Evolutionary conservation across 2,329 filamentous ascomycete genomes (phyloP).

Genomic region (Aphanoascus verrucosus): DNA sequence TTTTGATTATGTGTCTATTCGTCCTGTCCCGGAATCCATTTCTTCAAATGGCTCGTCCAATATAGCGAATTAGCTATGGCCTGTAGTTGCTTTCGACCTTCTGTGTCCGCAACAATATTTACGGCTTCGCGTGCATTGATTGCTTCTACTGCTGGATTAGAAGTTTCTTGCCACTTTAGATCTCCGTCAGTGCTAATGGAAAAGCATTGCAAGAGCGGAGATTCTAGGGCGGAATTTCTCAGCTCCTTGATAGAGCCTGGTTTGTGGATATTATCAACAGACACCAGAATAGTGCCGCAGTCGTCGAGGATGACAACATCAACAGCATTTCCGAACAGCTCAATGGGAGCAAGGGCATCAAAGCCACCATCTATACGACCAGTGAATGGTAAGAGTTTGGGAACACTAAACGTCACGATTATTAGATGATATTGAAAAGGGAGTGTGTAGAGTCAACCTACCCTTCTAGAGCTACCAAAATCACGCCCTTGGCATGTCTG

Average conservation of each 20-base stretch:
- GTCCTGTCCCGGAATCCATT: slow-evolving; percentile 23
- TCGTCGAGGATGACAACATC: slow-evolving; percentile 37
- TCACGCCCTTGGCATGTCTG: slow-evolving; percentile 19
- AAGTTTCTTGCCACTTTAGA: slow-evolving; percentile 22
- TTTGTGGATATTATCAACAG: slow-evolving; percentile 45
- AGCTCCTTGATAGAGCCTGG: slow-evolving; percentile 39
- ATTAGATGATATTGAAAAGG: neutral
- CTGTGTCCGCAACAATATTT: slow-evolving; percentile 18
- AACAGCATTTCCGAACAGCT: slow-evolving; percentile 55
- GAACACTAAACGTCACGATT: slow-evolving; percentile 40
- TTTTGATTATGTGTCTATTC: slow-evolving; percentile 16
- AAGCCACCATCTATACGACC: slow-evolving; percentile 44
- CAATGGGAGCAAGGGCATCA: slow-evolving; percentile 41
- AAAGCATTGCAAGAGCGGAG: slow-evolving; percentile 26
- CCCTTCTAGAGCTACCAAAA: slow-evolving; percentile 50
- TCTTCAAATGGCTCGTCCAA: slow-evolving; percentile 33
- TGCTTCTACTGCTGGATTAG: slow-evolving; percentile 17
- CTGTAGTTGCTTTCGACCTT: slow-evolving; percentile 27
- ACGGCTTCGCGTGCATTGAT: slow-evolving; percentile 27
- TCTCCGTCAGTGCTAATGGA: slow-evolving; percentile 17
- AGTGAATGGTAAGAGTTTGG: slow-evolving; percentile 58
- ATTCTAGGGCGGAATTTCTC: slow-evolving; percentile 19
- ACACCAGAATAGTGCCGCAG: slow-evolving; percentile 35
- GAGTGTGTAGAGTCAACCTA: slow-evolving; percentile 28
- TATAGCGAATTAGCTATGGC: slow-evolving; percentile 24